phyloP scores from a whole-genome alignment of 1,284 basidiomycete species.

The Sanghuangporus weigelae region DNA sequence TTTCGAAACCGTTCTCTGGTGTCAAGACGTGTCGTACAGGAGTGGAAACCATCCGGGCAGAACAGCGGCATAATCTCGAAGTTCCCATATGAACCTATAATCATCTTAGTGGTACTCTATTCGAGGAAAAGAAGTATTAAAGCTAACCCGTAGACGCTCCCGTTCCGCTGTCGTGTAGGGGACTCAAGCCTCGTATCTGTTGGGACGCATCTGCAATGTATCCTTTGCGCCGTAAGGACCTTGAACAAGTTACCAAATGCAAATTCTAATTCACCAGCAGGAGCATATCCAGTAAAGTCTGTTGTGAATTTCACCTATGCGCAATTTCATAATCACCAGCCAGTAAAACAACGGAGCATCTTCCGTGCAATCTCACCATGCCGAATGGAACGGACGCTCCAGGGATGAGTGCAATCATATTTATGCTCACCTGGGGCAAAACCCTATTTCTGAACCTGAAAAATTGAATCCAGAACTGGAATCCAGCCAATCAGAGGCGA shows the following conservation, averaged over 20 bases:
- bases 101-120: neutral
- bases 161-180: slow-evolving; percentile 64
- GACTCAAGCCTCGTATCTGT: slow-evolving; percentile 55
- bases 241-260: neutral
- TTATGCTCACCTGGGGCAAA: too few relatives aligned
- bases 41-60: slow-evolving; percentile 56
- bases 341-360: neutral
- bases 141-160: slow-evolving; percentile 53
- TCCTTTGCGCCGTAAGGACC: slow-evolving; percentile 26
- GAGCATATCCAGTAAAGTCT: slow-evolving; percentile 66
- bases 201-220: slow-evolving; percentile 55
- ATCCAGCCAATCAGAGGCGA: too few relatives aligned
- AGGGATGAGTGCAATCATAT: slow-evolving; percentile 37
- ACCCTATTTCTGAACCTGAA: too few relatives aligned
- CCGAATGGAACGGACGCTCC: slow-evolving; percentile 66
- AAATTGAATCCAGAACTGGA: too few relatives aligned
- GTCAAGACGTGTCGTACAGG: slow-evolving; percentile 51
- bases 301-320: slow-evolving; percentile 61
- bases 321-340: neutral
- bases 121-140: neutral
- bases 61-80: slow-evolving; percentile 66
- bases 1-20: slow-evolving; percentile 54
- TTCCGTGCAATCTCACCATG: slow-evolving; percentile 37
- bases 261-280: slow-evolving; percentile 42
- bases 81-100: slow-evolving; percentile 56